Conservation (phyloP, 768 basidiomycete species). For the Psilocybe tampanensis region DNA sequence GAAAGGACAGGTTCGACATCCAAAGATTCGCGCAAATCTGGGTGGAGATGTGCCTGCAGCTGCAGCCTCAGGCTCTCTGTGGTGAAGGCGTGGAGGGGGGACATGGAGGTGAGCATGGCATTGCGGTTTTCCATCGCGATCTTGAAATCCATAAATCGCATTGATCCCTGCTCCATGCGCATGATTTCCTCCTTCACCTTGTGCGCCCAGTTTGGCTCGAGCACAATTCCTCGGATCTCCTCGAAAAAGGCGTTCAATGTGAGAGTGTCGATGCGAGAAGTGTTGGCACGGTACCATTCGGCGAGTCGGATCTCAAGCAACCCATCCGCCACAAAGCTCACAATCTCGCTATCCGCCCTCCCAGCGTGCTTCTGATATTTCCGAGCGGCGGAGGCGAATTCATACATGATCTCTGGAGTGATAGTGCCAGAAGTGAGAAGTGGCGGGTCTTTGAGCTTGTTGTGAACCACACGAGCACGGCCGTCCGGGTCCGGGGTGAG, state of each 20-base stretch:
- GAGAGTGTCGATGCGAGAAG: background rate
- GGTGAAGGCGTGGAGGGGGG: background rate
- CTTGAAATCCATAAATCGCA: slow-evolving; percentile 17
- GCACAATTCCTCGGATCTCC: background rate
- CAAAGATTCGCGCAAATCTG: background rate
- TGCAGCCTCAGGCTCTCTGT: background rate
- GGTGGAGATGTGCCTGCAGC: background rate
- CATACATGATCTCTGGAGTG: background rate
- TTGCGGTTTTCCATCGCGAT: slow-evolving; percentile 22
- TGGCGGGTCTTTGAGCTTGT: background rate
- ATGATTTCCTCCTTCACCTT: slow-evolving; percentile 3
- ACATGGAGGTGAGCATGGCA: slow-evolving; percentile 13
- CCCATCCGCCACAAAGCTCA: background rate
- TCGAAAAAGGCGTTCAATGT: background rate
- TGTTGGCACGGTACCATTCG: background rate
- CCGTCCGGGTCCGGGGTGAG: too few relatives aligned
- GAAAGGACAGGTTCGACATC: background rate
- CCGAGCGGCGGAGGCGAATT: background rate
- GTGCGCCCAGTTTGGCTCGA: background rate
- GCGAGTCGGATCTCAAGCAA: background rate
- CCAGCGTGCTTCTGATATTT: background rate
- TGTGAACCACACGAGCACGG: background rate
- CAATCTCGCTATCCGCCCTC: background rate
- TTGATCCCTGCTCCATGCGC: slow-evolving; percentile 6
- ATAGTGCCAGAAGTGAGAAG: background rate